These are phyloP conservation scores for Amanita polypyramis DNA, from an alignment of 768 basidiomycete genomes.

Conservation along the genomic window DNA sequence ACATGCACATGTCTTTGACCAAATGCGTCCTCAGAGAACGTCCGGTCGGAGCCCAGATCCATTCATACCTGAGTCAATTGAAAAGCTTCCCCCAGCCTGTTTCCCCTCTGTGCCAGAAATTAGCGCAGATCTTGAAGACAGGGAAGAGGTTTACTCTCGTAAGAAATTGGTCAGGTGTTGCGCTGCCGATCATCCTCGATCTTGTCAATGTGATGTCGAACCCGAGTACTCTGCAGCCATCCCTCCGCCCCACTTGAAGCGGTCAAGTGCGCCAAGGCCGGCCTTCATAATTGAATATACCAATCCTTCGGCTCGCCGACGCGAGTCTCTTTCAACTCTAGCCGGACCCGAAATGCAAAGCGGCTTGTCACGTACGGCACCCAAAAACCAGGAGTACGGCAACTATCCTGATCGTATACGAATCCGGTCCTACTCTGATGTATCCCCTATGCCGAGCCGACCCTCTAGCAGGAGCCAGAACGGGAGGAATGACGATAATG, in stretches of 20 bases:
- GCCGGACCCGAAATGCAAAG: background rate
- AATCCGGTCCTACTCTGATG: background rate
- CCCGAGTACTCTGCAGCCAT: background rate
- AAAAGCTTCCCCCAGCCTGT: conserved; percentile 17
- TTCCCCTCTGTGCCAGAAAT: conserved; percentile 26
- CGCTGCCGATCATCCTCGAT: conserved; percentile 13
- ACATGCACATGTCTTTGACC: conserved; percentile 14
- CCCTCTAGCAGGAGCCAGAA: background rate
- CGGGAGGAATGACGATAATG: background rate
- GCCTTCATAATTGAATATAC: conserved; percentile 6
- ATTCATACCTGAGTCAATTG: conserved; percentile 32
- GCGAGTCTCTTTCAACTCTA: background rate
- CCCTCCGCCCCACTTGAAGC: conserved; percentile 12
- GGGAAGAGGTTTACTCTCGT: conserved; percentile 4
- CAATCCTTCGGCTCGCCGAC: background rate
- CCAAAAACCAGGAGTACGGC: background rate
- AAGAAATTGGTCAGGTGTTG: conserved; percentile 13
- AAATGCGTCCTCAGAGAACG: conserved; percentile 21
- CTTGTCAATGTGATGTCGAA: conserved; percentile 11
- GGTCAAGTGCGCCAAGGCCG: conserved; percentile 2
- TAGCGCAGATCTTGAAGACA: conserved; percentile 18
- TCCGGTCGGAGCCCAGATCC: conserved; percentile 23
- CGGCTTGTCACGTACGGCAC: conserved; percentile 5
- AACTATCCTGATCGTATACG: background rate
- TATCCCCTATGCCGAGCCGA: background rate